A percentile compares a stretch with the other conserved stretches of the same genome.
phyloP scores from a whole-genome alignment of 73 alveolate species.

The Tetrahymena thermophila region DNA sequence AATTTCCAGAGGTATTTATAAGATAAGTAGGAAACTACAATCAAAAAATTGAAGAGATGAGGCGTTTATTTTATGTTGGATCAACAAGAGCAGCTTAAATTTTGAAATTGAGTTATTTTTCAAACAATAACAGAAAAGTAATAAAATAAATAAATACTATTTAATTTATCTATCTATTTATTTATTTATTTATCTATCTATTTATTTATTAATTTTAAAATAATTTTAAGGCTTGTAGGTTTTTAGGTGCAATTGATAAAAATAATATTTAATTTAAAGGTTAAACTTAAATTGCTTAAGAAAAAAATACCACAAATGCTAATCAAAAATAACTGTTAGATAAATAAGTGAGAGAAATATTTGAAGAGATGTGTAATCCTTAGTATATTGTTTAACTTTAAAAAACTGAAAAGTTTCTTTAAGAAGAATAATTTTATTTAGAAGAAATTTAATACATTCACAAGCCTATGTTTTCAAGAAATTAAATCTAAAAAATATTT shows the following conservation, averaged over 20 bases:
- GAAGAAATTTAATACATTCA: not conserved
- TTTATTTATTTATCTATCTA: too few relatives aligned
- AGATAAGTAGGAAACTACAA: not conserved
- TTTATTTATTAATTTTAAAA: too few relatives aligned
- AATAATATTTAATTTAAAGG: not conserved
- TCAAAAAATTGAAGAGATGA: not conserved
- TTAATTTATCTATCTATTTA: too few relatives aligned
- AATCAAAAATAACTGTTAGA: not conserved
- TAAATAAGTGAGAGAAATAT: too few relatives aligned
- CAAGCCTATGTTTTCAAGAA: not conserved
- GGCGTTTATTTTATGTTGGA: not conserved
- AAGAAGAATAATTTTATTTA: not conserved
- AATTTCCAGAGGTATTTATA: not conserved
- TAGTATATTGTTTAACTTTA: too few relatives aligned
- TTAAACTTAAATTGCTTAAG: not conserved
- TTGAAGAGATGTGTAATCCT: not conserved
- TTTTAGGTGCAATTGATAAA: not conserved
- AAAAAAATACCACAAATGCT: not conserved
- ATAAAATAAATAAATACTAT: too few relatives aligned
- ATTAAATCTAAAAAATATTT: too few relatives aligned
- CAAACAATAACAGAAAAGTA: not conserved
- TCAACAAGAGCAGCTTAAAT: not conserved
- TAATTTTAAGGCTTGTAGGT: not conserved
- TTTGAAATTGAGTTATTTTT: too few relatives aligned
- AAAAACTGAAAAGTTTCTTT: too few relatives aligned